These are phyloP conservation scores for Rhynchospora pubera DNA, from an alignment of 176 grass and related monocot genomes.

Conservation along the genomic window DNA sequence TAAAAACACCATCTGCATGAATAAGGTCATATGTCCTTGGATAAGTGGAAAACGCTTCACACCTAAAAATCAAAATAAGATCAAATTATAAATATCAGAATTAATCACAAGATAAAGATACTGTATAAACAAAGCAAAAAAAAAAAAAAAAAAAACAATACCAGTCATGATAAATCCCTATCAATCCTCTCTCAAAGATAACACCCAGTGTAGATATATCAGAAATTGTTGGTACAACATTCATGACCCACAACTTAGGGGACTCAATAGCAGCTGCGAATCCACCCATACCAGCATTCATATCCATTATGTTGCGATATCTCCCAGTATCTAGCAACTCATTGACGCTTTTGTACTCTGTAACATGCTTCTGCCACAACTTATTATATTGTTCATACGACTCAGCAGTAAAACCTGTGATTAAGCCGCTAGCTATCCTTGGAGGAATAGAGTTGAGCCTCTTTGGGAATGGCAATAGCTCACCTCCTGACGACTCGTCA, in stretches of 20 bases:
- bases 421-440: constrained; percentile 25
- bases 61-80: constrained; percentile 39
- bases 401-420: constrained; percentile 40
- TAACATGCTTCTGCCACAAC: constrained; percentile 65
- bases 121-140: background rate
- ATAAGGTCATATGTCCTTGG: constrained; percentile 95
- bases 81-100: constrained; percentile 18
- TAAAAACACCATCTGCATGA: constrained; percentile 68
- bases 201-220: constrained; percentile 61
- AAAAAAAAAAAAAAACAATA: constrained; percentile 22
- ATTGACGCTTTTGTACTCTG: constrained; percentile 62
- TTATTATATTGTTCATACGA: constrained; percentile 48
- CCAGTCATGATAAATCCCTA: constrained; percentile 94
- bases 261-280: constrained; percentile 73
- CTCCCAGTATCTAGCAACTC: constrained; percentile 36
- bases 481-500: constrained; percentile 26
- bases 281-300: constrained; percentile 87
- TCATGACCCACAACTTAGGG: constrained; percentile 83
- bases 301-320: constrained; percentile 89
- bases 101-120: constrained; percentile 46
- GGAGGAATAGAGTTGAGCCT: constrained; percentile 50
- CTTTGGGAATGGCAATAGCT: constrained; percentile 60
- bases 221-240: constrained; percentile 60
- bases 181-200: constrained; percentile 69
- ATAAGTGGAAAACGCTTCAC: constrained; percentile 93